Evolutionary conservation across 78 protist genomes (phyloP), one percentile per base, ranked within the genome.

Genomic region (Thecamonas trahens): DNA sequence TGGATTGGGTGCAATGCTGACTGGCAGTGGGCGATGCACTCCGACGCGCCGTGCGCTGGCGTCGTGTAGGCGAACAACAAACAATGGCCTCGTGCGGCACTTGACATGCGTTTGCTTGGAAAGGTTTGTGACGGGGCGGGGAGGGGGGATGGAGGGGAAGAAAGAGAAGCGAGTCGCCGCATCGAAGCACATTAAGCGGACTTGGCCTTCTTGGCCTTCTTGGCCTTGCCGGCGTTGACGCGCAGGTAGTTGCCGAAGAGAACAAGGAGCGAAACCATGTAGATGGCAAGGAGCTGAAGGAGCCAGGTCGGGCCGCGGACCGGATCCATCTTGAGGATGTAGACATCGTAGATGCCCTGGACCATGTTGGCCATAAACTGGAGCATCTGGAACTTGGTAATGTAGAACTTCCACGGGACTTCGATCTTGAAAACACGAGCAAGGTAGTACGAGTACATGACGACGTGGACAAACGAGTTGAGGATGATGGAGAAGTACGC

Each of bases 361-460:
- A 53, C 24, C 37, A 53, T 26, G 59, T 53, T 53, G 31, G 14
- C 31, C 37, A 26, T 6, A 20, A 61, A 61, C 67, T 61, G 67
- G 67, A 8, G 3, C 11, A 61, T 37, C 50, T 61, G 67, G 28
- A 5, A 4, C 32, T 1, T 1, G 32, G 67, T 61, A 32, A 61
- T 18, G 50, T 11, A 1, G 18, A 1, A 9, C 50, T 61, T 61
- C 26, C 37, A 22, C 26, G 58, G 58, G 58, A 26, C 2, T 9
- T 1, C 2, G 58, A 24, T 24, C 34, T 32, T 32, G 32, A 52
- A 26, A 11, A 32, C 1, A 32, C 22, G 20, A 11, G 3, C 14
- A 5, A 61, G n/a, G 50, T 61, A 61, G 67, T 61, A n/a, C 42
- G 67, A 38, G 50, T 61, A 61, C 67, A 61, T 61, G 54, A 61